Percentiles rank a stretch among this genome's conserved stretches.
phyloP scores from a whole-genome alignment of 2,329 filamentous ascomycete species.

The Cordyceps fumosorosea region DNA sequence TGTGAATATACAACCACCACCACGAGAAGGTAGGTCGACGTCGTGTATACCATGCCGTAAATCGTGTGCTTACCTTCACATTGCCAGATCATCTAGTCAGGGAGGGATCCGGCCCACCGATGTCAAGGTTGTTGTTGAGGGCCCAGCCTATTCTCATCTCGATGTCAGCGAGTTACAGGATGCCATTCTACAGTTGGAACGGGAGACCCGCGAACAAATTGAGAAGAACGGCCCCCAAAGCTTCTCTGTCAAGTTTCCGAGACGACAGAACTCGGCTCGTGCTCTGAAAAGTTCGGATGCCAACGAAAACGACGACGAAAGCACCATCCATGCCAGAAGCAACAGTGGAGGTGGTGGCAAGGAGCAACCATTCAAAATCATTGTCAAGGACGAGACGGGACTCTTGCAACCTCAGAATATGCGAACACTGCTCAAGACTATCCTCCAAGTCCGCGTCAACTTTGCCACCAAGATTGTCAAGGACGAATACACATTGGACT shows the following conservation, averaged over 20 bases:
- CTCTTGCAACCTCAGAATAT: slow-evolving; percentile 20
- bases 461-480: slow-evolving; percentile 24
- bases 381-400: slow-evolving; percentile 12
- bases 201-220: slow-evolving; percentile 4
- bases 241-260: slow-evolving; percentile 1
- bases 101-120: not conserved
- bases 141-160: slow-evolving; percentile 29
- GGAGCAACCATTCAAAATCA: slow-evolving; percentile 11
- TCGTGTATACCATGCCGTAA: not conserved
- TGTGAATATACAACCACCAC: slow-evolving; percentile 37
- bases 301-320: not conserved
- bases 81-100: not conserved
- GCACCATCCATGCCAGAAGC: not conserved
- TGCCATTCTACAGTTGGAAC: slow-evolving; percentile 28
- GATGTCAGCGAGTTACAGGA: slow-evolving; percentile 28
- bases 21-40: slow-evolving; percentile 19
- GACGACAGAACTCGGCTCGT: slow-evolving; percentile 2
- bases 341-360: not conserved
- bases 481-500: slow-evolving; percentile 26
- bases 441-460: slow-evolving; percentile 25
- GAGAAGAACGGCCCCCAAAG: not conserved
- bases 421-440: slow-evolving; percentile 22
- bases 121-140: slow-evolving; percentile 14
- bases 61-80: not conserved
- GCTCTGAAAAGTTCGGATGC: not conserved